These are phyloP conservation scores for Euptelea pleiosperma DNA, from an alignment of 164 flowering plant species.

Conservation along the genomic window DNA sequence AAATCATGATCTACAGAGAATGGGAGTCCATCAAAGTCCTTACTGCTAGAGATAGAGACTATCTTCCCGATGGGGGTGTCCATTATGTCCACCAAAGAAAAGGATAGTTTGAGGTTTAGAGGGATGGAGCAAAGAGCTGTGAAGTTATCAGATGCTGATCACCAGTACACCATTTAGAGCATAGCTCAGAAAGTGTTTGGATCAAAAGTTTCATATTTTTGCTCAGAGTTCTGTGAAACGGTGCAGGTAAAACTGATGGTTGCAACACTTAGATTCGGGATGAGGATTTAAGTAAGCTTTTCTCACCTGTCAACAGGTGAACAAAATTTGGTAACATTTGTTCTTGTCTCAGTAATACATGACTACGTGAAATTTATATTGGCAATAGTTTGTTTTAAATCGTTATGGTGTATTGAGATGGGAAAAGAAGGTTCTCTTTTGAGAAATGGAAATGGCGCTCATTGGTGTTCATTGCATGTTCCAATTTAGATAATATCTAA, in stretches of 20 bases:
- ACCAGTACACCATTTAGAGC: conserved; percentile 49
- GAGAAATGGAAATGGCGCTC: not conserved
- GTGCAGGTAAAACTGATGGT: conserved; percentile 65
- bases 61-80: conserved; percentile 22
- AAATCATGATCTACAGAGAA: conserved; percentile 44
- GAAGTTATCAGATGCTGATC: conserved; percentile 65
- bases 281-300: conserved; percentile 21
- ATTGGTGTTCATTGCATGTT: not conserved
- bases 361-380: too few species aligned
- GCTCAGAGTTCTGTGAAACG: conserved; percentile 38
- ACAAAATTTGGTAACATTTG: too few species aligned
- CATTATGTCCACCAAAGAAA: conserved; percentile 24
- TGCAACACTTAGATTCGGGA: conserved; percentile 25
- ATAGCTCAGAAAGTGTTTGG: conserved; percentile 44
- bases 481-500: too few species aligned
- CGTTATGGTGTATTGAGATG: too few species aligned
- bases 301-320: not conserved
- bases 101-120: conserved; percentile 51
- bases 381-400: not conserved
- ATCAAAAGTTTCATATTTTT: conserved; percentile 47
- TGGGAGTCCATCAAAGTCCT: conserved; percentile 54
- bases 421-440: too few species aligned
- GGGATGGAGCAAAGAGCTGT: conserved; percentile 60
- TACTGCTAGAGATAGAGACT: conserved; percentile 51
- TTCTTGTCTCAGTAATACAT: too few species aligned